Base-by-base conservation (phyloP, 73 alveolate genomes). In the Loxodes magnus region DNA sequence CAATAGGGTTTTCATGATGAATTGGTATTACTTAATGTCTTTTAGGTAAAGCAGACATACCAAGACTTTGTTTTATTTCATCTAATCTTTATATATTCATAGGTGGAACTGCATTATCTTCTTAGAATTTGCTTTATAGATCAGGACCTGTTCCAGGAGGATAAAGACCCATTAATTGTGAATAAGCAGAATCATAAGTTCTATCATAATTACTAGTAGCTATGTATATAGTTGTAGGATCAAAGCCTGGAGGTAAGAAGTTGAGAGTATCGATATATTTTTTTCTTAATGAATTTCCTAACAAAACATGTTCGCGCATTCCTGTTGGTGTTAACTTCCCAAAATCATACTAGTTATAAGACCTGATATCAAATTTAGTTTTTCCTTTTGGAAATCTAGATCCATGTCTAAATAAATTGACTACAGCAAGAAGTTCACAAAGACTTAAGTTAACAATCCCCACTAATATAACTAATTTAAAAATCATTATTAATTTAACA, bases 111-210 rank as follows among this genome's bases (percentile, higher is more conserved):
- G 43, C 43, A n/a, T 12, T 33, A 0, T 33, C 43, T 33, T 33
- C 43, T 1, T n/a, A 12, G 7, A 7, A 12, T 0, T 12, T 2
- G 2, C 10, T 12, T 33, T 16, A n/a, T 33, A 33, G 43, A 1
- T 33, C 14, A n/a, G 43, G 43, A 16, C 43, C 43, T 33, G 43
- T 33, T 0, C 43, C 43, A n/a, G 43, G 43, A n/a, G 43, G 43
- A 16, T 33, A 33, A n/a, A 33, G 14, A n/a, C 43, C 43, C 1
- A 33, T 12, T 33, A 33, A 1, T 33, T 33, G 43, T 12, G 43
- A 33, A n/a, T n/a, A 12, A n/a, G 43, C 43, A 1, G 20, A n/a
- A n/a, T 33, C 20, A 1, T n/a, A 16, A 16, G 43, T 33, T 1
- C 43, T 33, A 1, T 33, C 43, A 33, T n/a, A 12, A 33, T 33